phyloP scores from a whole-genome alignment of 2,329 filamentous ascomycete species.

The Aspergillus quadricinctus region DNA sequence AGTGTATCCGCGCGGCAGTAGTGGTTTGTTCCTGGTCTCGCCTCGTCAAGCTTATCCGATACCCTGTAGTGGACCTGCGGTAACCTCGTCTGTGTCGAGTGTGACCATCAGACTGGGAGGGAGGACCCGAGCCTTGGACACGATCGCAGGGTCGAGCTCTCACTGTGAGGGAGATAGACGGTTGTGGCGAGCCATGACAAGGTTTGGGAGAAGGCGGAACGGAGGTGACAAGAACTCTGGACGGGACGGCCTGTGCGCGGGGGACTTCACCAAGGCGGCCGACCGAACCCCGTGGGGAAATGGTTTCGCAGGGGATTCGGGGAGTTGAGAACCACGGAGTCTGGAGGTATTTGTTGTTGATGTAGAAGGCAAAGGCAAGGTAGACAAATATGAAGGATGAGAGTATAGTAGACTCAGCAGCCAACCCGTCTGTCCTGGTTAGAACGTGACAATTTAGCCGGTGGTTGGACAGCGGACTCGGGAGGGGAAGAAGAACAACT shows the following conservation, averaged over 20 bases:
- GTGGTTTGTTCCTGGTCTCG: not conserved
- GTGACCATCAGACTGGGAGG: conserved; percentile 9
- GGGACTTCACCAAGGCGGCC: not conserved
- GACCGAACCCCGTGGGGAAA: not conserved
- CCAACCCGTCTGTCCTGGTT: not conserved
- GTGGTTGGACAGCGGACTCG: not conserved
- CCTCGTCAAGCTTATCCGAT: conserved; percentile 6
- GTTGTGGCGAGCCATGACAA: conserved; percentile 3
- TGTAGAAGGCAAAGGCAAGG: not conserved
- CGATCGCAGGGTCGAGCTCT: not conserved
- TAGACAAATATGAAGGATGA: not conserved
- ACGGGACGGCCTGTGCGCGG: conserved; percentile 2
- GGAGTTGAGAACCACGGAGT: not conserved
- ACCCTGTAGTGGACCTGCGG: conserved; percentile 9
- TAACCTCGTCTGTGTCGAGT: conserved; percentile 2
- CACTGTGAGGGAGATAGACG: not conserved
- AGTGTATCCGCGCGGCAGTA: not conserved
- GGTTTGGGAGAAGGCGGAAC: not conserved
- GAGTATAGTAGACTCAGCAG: not conserved
- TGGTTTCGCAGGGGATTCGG: not conserved
- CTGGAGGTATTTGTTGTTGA: not conserved
- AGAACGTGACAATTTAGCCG: not conserved
- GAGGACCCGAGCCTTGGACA: not conserved
- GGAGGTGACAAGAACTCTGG: not conserved
- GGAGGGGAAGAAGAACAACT: not conserved